phyloP scores from a whole-genome alignment of 768 basidiomycete species.

The Cytidiella melzeri region DNA sequence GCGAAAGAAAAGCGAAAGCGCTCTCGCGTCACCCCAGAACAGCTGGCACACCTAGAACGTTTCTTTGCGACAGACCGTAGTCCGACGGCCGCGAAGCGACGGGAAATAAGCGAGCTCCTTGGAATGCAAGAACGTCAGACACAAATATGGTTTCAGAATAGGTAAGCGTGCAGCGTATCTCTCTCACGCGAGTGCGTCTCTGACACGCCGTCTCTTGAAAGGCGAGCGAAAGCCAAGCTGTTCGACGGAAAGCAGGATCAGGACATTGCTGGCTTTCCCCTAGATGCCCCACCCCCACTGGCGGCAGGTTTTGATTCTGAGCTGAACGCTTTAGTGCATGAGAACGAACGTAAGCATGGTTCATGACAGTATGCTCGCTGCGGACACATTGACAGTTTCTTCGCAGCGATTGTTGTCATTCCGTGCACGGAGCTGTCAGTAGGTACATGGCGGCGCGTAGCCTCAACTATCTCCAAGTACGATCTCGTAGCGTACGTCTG shows the following conservation, averaged over 20 bases:
- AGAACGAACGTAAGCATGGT: conserved; percentile 60
- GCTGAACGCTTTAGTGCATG: conserved; percentile 61
- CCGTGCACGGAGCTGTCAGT: conserved; percentile 71
- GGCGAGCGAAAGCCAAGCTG: conserved; percentile 79
- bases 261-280: conserved; percentile 32
- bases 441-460: conserved; percentile 74
- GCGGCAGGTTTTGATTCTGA: conserved; percentile 50
- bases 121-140: conserved; percentile 86
- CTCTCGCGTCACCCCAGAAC: conserved; percentile 73
- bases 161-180: conserved; percentile 34
- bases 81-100: conserved; percentile 63
- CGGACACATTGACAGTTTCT: background rate
- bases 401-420: conserved; percentile 64
- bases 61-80: conserved; percentile 65
- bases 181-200: background rate
- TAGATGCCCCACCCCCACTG: conserved; percentile 47
- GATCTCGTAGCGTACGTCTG: conserved; percentile 76
- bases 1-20: conserved; percentile 64
- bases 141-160: conserved; percentile 88
- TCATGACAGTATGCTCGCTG: background rate
- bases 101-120: conserved; percentile 66
- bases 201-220: conserved; percentile 21
- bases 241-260: conserved; percentile 51
- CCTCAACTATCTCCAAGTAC: conserved; percentile 44
- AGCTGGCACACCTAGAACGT: conserved; percentile 68